Evolutionary conservation across 2,329 filamentous ascomycete genomes (phyloP), one percentile per base, ranked within the genome.

Genomic region (Nemania sp.): DNA sequence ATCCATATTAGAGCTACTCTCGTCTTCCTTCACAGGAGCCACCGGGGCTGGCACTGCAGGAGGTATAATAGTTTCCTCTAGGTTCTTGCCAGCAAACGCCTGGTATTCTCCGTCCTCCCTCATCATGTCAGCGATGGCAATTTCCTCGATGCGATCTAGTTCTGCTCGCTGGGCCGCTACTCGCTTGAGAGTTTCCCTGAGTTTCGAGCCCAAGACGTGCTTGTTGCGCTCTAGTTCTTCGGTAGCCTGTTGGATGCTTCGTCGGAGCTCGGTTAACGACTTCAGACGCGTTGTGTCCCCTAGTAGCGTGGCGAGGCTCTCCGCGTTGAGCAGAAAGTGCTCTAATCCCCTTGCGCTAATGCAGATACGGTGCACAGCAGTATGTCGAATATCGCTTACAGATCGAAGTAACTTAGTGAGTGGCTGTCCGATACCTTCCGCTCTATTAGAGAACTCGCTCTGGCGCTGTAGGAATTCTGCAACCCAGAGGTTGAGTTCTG

Each of bases 151-250:
- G 1, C 65, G 60, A 60, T 64, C 55, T 1, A 67, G 35, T 24
- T 60, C 65, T 26, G 54, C 60, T 7, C 60, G 49, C 43, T 64
- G 38, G 3, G 41, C 55, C 24, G 60, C 60, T 20, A 67, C 47
- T 5, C 41, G 43, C 41, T 52, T 55, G 4, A 64, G 29, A 52
- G 32, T 64, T 26, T 68, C 32, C 26, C 7, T 27, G 4, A 68
- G 61, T 13, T 49, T 59, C 6, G 64, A 63, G 32, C 29, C 26
- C 5, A 68, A 29, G n/a, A 64, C 53, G 15, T 60, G 65, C 24
- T 67, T 64, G 13, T 67, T 67, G 4, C 65, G 59, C 29, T 67
- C 59, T 32, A 67, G 32, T 22, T 67, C 65, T 27, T 64, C 65
- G 18, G 59, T 67, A 2, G 65, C 22, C 49, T 55, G 59, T 27